Evolutionary conservation across 345 rosid genomes (phyloP).

Genomic region (Triadica sebifera): DNA sequence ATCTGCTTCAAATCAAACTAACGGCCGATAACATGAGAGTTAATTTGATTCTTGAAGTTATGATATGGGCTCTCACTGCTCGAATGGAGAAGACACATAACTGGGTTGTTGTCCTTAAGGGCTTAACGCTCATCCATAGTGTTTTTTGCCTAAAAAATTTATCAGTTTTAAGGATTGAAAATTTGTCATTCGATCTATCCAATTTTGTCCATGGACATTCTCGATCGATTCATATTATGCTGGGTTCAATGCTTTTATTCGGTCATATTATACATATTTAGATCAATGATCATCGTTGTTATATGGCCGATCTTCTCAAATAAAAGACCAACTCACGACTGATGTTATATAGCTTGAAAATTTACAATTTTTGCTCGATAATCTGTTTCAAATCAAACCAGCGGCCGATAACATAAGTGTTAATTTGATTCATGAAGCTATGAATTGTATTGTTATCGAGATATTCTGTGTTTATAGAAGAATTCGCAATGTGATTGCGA

Average conservation of each 20-base stretch:
- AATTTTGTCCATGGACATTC: slow-evolving; percentile 47
- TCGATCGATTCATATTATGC: slow-evolving; percentile 3
- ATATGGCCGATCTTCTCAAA: slow-evolving; percentile 22
- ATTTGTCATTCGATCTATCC: slow-evolving; percentile 73
- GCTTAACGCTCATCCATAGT: slow-evolving; percentile 76
- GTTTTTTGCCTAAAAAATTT: slow-evolving; percentile 60
- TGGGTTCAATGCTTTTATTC: slow-evolving; percentile 55
- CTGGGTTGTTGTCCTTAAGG: slow-evolving; percentile 80
- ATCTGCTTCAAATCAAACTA: slow-evolving; percentile 64
- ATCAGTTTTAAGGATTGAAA: slow-evolving; percentile 43
- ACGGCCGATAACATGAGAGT: slow-evolving; percentile 40
- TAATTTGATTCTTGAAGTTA: slow-evolving; percentile 46
- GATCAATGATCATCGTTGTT: slow-evolving; percentile 50
- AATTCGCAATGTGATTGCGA: slow-evolving; percentile 52
- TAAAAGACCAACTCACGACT: slow-evolving; percentile 31
- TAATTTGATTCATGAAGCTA: slow-evolving; percentile 56
- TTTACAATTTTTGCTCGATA: slow-evolving; percentile 52
- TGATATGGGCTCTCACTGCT: slow-evolving; percentile 42
- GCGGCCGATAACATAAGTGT: slow-evolving; percentile 40
- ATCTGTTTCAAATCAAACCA: slow-evolving; percentile 65
- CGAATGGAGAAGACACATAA: slow-evolving; percentile 58
- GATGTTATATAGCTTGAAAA: slow-evolving; percentile 48
- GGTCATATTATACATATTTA: slow-evolving; percentile 63
- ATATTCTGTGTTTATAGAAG: slow-evolving; percentile 54
- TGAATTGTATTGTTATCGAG: slow-evolving; percentile 69